Conservation (phyloP, 108 stramenopile species). For the Tribonema minus region DNA sequence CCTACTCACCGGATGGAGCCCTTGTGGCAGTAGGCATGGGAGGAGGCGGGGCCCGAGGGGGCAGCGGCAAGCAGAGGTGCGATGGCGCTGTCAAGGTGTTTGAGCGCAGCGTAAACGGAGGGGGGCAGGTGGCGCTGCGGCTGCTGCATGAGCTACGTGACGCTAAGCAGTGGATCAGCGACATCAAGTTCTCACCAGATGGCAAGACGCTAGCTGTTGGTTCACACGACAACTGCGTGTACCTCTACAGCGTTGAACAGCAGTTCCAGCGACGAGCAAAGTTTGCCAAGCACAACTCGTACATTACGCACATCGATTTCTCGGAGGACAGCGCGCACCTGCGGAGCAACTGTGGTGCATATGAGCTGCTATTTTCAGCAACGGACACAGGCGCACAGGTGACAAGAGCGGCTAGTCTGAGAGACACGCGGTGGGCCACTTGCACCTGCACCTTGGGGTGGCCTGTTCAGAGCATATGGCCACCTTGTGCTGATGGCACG, state of each 20-base stretch:
- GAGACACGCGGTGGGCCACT: too few relatives aligned
- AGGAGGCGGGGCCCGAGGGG: constrained; percentile 8
- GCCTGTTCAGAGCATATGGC: too few relatives aligned
- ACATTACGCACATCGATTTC: too few relatives aligned
- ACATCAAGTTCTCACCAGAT: constrained; percentile 47
- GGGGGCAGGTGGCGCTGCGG: background rate
- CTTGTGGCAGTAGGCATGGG: constrained; percentile 62
- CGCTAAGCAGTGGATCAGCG: constrained; percentile 50
- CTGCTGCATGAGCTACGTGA: constrained; percentile 34
- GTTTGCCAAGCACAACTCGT: too few relatives aligned
- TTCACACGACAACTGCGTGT: constrained; percentile 44
- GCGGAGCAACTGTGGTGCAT: too few relatives aligned
- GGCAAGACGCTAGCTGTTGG: constrained; percentile 50
- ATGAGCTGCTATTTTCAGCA: too few relatives aligned
- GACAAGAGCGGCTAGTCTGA: too few relatives aligned
- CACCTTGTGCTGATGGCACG: too few relatives aligned
- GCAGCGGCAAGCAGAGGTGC: constrained; percentile 2
- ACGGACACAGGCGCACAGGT: too few relatives aligned
- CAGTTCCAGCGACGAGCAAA: too few relatives aligned
- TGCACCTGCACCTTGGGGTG: too few relatives aligned
- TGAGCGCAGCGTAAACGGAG: background rate
- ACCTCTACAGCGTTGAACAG: constrained; percentile 46
- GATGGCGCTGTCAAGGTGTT: constrained; percentile 40
- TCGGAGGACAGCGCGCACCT: too few relatives aligned
- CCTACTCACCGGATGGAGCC: constrained; percentile 41